These are phyloP conservation scores for Tylopilus rubrobrunneus DNA, from an alignment of 768 basidiomycete species.

Conservation along the genomic window DNA sequence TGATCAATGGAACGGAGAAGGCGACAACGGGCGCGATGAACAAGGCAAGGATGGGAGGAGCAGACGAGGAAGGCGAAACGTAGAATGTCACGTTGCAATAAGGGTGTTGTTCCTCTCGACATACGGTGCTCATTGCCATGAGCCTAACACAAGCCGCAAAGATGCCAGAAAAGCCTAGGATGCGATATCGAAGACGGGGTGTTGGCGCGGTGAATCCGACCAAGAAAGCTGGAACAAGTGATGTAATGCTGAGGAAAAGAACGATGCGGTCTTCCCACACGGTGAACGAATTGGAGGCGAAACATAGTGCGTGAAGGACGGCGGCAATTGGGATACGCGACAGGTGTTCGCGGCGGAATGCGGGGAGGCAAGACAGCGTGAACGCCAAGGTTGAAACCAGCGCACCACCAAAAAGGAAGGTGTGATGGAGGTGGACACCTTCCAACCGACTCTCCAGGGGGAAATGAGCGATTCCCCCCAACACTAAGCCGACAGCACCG, in stretches of 20 bases:
- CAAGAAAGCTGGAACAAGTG: conserved; percentile 56
- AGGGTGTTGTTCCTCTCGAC: conserved; percentile 91
- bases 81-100: conserved; percentile 91
- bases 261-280: conserved; percentile 92
- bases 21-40: conserved; percentile 55
- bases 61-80: conserved; percentile 61
- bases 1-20: conserved; percentile 50
- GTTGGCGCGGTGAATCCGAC: conserved; percentile 67
- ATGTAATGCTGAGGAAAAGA: conserved; percentile 68
- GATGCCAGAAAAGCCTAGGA: conserved; percentile 65
- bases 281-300: conserved; percentile 94
- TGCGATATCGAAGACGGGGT: conserved; percentile 64
- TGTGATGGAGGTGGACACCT: conserved; percentile 50
- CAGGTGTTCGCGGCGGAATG: conserved; percentile 26
- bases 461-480: conserved; percentile 35
- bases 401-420: conserved; percentile 45
- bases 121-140: conserved; percentile 81
- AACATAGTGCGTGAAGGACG: conserved; percentile 66
- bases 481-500: conserved; percentile 32
- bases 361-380: conserved; percentile 39
- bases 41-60: conserved; percentile 59
- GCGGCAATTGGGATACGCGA: conserved; percentile 45
- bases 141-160: conserved; percentile 67
- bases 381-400: conserved; percentile 45
- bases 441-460: conserved; percentile 34